These are phyloP conservation scores for Coniosporium tulheliwenetii DNA, from an alignment of 2,329 filamentous ascomycete genomes.

Conservation along the genomic window DNA sequence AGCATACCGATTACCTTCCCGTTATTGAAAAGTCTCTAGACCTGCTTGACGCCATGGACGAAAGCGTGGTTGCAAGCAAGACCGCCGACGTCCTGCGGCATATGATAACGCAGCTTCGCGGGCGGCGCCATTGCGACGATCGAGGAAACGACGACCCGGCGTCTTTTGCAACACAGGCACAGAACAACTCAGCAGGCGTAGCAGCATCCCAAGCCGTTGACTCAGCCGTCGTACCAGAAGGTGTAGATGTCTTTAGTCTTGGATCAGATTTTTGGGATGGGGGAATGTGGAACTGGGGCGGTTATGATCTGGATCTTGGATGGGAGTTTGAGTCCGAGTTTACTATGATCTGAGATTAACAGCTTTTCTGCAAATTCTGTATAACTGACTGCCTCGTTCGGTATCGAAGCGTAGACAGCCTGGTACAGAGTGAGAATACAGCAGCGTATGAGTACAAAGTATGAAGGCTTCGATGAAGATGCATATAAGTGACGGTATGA, in stretches of 20 bases:
- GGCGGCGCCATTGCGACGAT: not conserved
- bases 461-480: too few species aligned
- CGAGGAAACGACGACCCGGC: not conserved
- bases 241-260: not conserved
- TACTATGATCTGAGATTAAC: too few species aligned
- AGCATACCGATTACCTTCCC: slow-evolving; percentile 5
- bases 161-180: too few species aligned
- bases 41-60: slow-evolving; percentile 26
- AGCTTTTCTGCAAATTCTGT: too few species aligned
- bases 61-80: slow-evolving; percentile 22
- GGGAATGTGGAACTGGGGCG: not conserved
- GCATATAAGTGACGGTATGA: too few species aligned
- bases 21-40: slow-evolving; percentile 21
- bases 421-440: too few species aligned
- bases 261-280: not conserved
- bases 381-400: too few species aligned
- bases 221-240: not conserved
- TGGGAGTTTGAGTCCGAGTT: too few species aligned
- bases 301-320: too few species aligned
- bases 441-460: too few species aligned
- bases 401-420: too few species aligned
- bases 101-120: not conserved
- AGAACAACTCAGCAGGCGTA: not conserved
- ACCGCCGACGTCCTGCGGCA: slow-evolving; percentile 12
- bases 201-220: not conserved